phyloP scores from a whole-genome alignment of 2,329 filamentous ascomycete species.

The Ascochyta viciae-villosae region DNA sequence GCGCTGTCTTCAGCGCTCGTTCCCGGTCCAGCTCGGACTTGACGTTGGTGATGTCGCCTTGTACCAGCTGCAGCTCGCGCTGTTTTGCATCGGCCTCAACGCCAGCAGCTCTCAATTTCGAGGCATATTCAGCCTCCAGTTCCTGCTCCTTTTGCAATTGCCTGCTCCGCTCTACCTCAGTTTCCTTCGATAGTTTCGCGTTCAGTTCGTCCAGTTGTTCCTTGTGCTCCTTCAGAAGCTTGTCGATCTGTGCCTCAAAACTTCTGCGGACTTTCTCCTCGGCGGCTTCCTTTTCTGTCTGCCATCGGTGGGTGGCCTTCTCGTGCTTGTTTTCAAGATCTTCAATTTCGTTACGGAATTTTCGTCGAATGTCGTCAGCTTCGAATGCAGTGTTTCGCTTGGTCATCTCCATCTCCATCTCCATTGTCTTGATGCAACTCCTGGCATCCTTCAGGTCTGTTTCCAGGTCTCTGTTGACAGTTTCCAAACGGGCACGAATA shows the following conservation, averaged over 20 bases:
- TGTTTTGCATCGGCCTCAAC: slow-evolving; percentile 62
- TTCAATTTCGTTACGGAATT: slow-evolving; percentile 64
- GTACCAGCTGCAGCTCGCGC: slow-evolving; percentile 59
- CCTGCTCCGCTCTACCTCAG: slow-evolving; percentile 69
- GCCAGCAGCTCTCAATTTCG: slow-evolving; percentile 68
- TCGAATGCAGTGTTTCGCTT: slow-evolving; percentile 60
- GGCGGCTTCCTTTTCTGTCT: slow-evolving; percentile 58
- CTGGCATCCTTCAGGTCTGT: slow-evolving; percentile 71
- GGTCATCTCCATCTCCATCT: slow-evolving; percentile 59
- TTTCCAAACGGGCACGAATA: slow-evolving; percentile 58
- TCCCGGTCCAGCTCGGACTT: slow-evolving; percentile 61
- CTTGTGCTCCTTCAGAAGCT: slow-evolving; percentile 66
- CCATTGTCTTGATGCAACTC: slow-evolving; percentile 58
- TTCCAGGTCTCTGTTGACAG: slow-evolving; percentile 64
- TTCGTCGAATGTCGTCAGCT: slow-evolving; percentile 60
- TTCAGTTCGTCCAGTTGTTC: slow-evolving; percentile 72
- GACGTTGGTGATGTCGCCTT: slow-evolving; percentile 59
- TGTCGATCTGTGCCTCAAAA: slow-evolving; percentile 63
- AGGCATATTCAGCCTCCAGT: slow-evolving; percentile 61
- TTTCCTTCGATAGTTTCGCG: slow-evolving; percentile 66
- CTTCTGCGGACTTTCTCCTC: slow-evolving; percentile 52
- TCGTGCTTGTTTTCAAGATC: slow-evolving; percentile 62
- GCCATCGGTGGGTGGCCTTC: slow-evolving; percentile 63
- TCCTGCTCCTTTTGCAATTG: slow-evolving; percentile 70
- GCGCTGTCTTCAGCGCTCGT: slow-evolving; percentile 63